Conservation (phyloP, 148 eudicot species). For the Vaccinium corymbosum region DNA sequence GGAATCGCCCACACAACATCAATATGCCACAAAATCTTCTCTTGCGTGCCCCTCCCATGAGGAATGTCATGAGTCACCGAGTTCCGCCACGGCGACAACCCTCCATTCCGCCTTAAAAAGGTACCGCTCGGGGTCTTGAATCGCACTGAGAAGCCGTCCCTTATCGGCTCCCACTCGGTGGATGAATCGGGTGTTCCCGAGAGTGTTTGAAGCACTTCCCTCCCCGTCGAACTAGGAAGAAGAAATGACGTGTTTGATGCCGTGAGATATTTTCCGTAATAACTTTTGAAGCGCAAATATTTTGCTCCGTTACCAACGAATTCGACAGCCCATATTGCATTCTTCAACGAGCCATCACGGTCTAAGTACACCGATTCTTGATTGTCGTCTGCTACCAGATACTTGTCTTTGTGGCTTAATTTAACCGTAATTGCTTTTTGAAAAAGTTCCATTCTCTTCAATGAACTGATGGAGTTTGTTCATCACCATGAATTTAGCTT, state of each 20-base stretch:
- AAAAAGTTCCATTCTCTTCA: conserved; percentile 6
- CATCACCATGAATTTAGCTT: too few relatives aligned
- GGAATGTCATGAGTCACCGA: conserved; percentile 36
- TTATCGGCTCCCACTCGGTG: conserved; percentile 36
- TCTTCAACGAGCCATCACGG: conserved; percentile 12
- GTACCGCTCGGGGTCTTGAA: conserved; percentile 21
- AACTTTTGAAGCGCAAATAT: conserved; percentile 29
- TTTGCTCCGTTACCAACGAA: conserved; percentile 15
- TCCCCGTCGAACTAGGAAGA: conserved; percentile 25
- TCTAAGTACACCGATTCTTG: conserved; percentile 21
- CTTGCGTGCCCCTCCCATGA: conserved; percentile 6
- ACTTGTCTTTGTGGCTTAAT: conserved; percentile 35
- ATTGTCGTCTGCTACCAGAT: conserved; percentile 31
- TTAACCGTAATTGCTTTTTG: conserved; percentile 29
- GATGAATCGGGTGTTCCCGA: conserved; percentile 5
- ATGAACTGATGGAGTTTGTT: too few relatives aligned
- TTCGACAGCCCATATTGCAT: conserved; percentile 28
- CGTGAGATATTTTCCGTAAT: conserved; percentile 26
- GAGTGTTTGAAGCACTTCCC: conserved; percentile 20
- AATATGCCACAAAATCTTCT: conserved; percentile 14
- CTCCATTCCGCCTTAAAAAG: conserved; percentile 24
- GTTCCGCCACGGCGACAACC: conserved; percentile 37
- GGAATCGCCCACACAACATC: not conserved
- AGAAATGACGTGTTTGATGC: conserved; percentile 25
- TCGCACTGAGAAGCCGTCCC: conserved; percentile 26